Percentiles rank a stretch among this genome's conserved stretches.
These are phyloP conservation scores for Populus nigra DNA, from an alignment of 345 rosid species.

Conservation along the genomic window DNA sequence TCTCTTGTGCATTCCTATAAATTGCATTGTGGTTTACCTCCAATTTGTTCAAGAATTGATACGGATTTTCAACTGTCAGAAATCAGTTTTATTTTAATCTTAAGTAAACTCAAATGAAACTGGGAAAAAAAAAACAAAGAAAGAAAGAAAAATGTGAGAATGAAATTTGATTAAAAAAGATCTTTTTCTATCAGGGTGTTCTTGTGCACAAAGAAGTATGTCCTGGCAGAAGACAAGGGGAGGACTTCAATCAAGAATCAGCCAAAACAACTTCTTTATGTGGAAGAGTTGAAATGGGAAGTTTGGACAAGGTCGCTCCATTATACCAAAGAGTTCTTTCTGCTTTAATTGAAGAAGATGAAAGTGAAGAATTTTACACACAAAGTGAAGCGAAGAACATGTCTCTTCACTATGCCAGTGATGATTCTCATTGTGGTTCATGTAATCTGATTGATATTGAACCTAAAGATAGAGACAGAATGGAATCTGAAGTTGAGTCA, in stretches of 20 bases:
- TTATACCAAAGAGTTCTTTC: conserved; percentile 83
- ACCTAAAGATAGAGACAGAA: conserved; percentile 74
- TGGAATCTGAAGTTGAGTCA: conserved; percentile 95
- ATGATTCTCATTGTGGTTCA: conserved; percentile 96
- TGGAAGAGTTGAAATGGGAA: conserved; percentile 51
- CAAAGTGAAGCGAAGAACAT: conserved; percentile 64
- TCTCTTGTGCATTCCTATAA: neutral
- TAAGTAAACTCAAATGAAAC: neutral
- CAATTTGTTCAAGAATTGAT: neutral
- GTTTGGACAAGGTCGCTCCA: conserved; percentile 61
- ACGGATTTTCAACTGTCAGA: conserved; percentile 1
- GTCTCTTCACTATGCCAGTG: conserved; percentile 81
- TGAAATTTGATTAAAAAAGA: conserved; percentile 11
- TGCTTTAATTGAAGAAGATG: conserved; percentile 94
- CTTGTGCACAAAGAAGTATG: conserved; percentile 39
- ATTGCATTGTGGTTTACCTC: neutral
- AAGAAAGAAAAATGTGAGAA: neutral
- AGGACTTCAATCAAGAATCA: conserved; percentile 39
- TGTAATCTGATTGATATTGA: conserved; percentile 84
- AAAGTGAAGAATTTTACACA: conserved; percentile 63
- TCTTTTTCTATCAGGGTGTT: conserved; percentile 44
- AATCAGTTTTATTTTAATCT: neutral
- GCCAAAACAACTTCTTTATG: conserved; percentile 38
- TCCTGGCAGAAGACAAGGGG: conserved; percentile 41
- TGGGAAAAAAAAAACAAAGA: neutral